Evolutionary conservation across 208 protist genomes (phyloP), one percentile per base, ranked within the genome.

Genomic region (Crithidia acanthocephali): DNA sequence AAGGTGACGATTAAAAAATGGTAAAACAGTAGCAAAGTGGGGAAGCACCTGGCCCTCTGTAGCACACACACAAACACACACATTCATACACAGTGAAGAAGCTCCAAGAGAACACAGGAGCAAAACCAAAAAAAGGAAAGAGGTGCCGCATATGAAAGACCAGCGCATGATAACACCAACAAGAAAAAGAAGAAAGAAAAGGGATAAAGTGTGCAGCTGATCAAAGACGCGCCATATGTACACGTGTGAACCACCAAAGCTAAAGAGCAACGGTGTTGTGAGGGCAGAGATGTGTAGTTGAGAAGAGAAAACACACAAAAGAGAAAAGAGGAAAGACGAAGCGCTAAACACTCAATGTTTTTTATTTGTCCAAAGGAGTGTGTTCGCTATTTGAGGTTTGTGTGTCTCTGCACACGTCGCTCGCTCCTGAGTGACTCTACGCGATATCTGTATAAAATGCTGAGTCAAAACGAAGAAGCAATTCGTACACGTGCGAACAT

Each of bases 321-420:
- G 40, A 60, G 11, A 30, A 59, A 16, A 76, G 33, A 63, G 40
- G 64, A 68, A 57, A 40, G 32, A 55, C 40, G 75, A 69, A n/a
- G 23, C 57, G 60, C 61, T n/a, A 64, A 58, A 64, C 47, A 75
- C 27, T 70, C 45, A 44, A 44, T 13, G 7, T 7, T 44, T n/a
- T n/a, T n/a, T n/a, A n/a, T n/a, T n/a, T n/a, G n/a, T n/a, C n/a
- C n/a, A n/a, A n/a, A n/a, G n/a, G n/a, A n/a, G n/a, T n/a, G n/a
- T n/a, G n/a, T n/a, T n/a, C n/a, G n/a, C n/a, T n/a, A 40, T 40
- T 40, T 40, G 35, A 40, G 11, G 11, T 5, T 40, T 40, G 35
- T 40, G 8, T 13, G 35, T 11, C 5, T 5, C 35, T 40, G n/a
- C n/a, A n/a, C n/a, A n/a, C n/a, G n/a, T n/a, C n/a, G n/a, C n/a